Percentiles rank a stretch among this genome's conserved stretches.
Evolutionary conservation across 176 grass and related monocot genomes (phyloP).

Genomic region (Eragrostis nindensis): DNA sequence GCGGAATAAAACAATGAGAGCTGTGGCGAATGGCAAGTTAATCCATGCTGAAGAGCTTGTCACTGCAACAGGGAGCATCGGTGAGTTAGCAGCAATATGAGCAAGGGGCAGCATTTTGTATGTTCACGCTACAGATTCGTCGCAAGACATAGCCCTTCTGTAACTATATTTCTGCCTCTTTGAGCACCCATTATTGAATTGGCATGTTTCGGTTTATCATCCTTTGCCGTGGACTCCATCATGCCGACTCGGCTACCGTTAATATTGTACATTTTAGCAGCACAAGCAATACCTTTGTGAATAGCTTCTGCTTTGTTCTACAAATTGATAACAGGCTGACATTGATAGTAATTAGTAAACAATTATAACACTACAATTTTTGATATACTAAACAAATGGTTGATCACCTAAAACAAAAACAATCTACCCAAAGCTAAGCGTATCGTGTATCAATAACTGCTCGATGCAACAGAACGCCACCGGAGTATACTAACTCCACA

Average conservation of each 20-base stretch:
- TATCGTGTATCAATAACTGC: not conserved
- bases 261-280: not conserved
- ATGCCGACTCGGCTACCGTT: not conserved
- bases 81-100: slow-evolving; percentile 8
- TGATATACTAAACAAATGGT: not conserved
- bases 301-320: not conserved
- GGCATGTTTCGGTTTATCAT: not conserved
- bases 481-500: not conserved
- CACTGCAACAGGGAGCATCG: slow-evolving; percentile 60
- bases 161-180: not conserved
- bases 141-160: not conserved
- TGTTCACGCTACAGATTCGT: not conserved
- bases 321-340: not conserved
- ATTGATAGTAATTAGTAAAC: not conserved
- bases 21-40: slow-evolving; percentile 79
- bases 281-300: not conserved
- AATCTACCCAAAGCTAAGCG: not conserved
- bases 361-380: not conserved
- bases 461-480: slow-evolving; percentile 11
- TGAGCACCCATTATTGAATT: not conserved
- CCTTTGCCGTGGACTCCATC: not conserved
- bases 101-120: not conserved
- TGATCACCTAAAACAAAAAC: not conserved
- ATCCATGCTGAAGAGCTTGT: slow-evolving; percentile 97
- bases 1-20: slow-evolving; percentile 69